Base-by-base conservation (phyloP, 2,329 filamentous ascomycete genomes). In the Rasamsonia emersonii region DNA sequence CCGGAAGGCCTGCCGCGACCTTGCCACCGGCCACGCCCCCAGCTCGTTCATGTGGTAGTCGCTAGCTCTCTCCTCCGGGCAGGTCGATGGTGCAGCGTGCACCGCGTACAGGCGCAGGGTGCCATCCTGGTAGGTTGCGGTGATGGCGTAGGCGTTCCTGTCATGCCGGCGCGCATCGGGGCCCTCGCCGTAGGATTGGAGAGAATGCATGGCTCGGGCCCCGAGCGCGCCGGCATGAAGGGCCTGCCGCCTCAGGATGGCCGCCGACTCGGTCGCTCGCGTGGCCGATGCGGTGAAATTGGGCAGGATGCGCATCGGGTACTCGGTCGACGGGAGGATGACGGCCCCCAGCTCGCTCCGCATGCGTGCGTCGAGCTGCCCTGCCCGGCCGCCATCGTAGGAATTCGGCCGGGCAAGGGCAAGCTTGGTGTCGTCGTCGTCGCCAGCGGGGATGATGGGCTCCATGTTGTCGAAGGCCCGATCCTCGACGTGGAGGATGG, bases 141-240 rank as follows among this genome's bases (percentile, higher is more conserved):
- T 23, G n/a, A 23, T 23, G n/a, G 20, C n/a, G 20, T 23, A 23
- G n/a, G 20, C 20, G n/a, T n/a, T 8, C n/a, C 20, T n/a, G n/a
- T 23, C 20, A 23, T 23, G n/a, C 20, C 7, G 7, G n/a, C n/a
- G n/a, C n/a, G n/a, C n/a, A n/a, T n/a, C n/a, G 8, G 20, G n/a
- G n/a, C n/a, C 20, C 20, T 23, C n/a, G 7, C 7, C 8, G 33
- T 42, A 41, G 25, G 38, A 38, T 37, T 37, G 39, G 4, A 44
- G 39, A 7, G 29, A 13, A 30, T 44, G 41, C 25, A 44, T 41
- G 9, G 35, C 41, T 28, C 41, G 39, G 10, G 41, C 41, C 4
- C 41, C 41, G 2, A 42, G 14, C 9, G 40, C 40, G 15, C 40
- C 41, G 29, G 40, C 25, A 30, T 34, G 18, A 6, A 29, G 21